A percentile compares a stretch with the other conserved stretches of the same genome.
phyloP scores from a whole-genome alignment of 768 basidiomycete genomes.

The Termitomyces eurrhizus region DNA sequence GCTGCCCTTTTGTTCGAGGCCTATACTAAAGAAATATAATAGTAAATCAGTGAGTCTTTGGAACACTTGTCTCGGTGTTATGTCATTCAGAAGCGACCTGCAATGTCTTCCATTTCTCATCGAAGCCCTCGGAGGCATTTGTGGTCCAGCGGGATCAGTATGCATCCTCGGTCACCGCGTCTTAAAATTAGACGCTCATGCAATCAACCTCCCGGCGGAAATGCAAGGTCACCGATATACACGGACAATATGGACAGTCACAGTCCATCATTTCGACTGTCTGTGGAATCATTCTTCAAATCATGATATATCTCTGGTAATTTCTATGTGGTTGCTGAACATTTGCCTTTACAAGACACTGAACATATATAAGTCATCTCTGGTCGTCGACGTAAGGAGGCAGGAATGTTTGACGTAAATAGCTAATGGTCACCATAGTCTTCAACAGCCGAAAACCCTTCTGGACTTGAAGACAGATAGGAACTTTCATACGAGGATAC shows the following conservation, averaged over 20 bases:
- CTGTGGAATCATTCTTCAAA: neutral
- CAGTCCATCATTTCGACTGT: neutral
- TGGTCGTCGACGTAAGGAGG: constrained; percentile 1
- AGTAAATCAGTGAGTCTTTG: neutral
- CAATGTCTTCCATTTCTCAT: constrained; percentile 8
- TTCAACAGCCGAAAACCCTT: constrained; percentile 38
- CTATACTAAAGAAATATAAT: neutral
- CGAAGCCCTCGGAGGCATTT: constrained; percentile 11
- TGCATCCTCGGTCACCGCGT: constrained; percentile 15
- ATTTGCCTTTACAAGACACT: neutral
- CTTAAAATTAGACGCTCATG: constrained; percentile 5
- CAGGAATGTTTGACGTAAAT: neutral
- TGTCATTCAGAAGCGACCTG: neutral
- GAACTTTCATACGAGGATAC: constrained; percentile 15
- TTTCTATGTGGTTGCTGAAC: neutral
- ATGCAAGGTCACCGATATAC: constrained; percentile 5
- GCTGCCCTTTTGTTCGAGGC: neutral
- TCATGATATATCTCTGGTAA: neutral
- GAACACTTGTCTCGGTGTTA: neutral
- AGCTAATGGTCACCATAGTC: constrained; percentile 38
- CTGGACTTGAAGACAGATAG: constrained; percentile 36
- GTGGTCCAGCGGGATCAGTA: constrained; percentile 7
- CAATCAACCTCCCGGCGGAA: constrained; percentile 10
- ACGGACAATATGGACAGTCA: constrained; percentile 1
- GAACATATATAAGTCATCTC: constrained; percentile 3